A percentile compares a stretch with the other conserved stretches of the same genome.
phyloP scores from a whole-genome alignment of 176 grass and related monocot species.

The Aegilops tauschii region DNA sequence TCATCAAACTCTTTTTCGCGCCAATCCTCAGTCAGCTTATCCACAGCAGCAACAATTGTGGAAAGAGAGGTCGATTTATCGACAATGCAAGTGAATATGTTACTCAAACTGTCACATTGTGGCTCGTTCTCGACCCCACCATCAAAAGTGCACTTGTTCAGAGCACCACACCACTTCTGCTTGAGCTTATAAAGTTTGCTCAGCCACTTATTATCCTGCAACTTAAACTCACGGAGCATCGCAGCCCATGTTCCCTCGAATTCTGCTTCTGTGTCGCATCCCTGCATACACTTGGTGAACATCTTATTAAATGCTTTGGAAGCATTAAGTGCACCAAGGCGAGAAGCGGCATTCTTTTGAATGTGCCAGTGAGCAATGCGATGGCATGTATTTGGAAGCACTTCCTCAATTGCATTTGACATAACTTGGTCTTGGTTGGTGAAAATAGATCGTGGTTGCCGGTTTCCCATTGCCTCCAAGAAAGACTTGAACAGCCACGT shows the following conservation, averaged over 20 bases:
- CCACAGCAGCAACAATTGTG: conserved; percentile 44
- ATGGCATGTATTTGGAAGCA: conserved; percentile 66
- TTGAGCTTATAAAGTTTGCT: conserved; percentile 74
- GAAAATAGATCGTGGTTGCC: conserved; percentile 61
- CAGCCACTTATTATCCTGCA: conserved; percentile 86
- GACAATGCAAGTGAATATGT: conserved; percentile 52
- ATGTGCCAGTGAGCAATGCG: conserved; percentile 70
- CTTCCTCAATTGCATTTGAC: conserved; percentile 63
- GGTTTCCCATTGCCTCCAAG: conserved; percentile 72
- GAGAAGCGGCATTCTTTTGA: conserved; percentile 63
- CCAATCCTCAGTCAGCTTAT: conserved; percentile 65
- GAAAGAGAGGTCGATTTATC: conserved; percentile 48
- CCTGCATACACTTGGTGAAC: conserved; percentile 69
- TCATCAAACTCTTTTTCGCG: conserved; percentile 74
- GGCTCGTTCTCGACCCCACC: conserved; percentile 67
- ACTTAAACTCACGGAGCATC: conserved; percentile 62
- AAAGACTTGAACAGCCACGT: conserved; percentile 71
- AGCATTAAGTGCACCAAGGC: conserved; percentile 66
- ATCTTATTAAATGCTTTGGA: conserved; percentile 64
- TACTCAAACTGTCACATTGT: conserved; percentile 69
- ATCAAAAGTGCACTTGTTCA: conserved; percentile 71
- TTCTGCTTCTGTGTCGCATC: conserved; percentile 63
- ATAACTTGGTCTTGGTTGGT: conserved; percentile 71
- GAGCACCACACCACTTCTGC: conserved; percentile 68
- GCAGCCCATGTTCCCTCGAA: conserved; percentile 69